Base-by-base conservation (phyloP, 2,329 filamentous ascomycete genomes). In the Exophiala aquamarina region DNA sequence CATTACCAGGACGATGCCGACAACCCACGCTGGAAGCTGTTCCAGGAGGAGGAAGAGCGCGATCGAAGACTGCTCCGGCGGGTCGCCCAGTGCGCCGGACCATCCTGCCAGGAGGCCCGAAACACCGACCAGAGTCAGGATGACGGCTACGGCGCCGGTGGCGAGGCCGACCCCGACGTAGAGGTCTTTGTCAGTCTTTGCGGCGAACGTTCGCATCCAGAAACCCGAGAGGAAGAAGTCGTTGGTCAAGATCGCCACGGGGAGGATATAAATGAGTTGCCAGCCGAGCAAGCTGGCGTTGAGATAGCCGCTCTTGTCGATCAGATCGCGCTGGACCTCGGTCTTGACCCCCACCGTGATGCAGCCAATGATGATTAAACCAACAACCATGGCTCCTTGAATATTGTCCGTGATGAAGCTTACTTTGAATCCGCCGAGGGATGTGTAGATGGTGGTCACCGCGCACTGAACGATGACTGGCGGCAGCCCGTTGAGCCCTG, bases 201-300 rank as follows among this genome's bases (percentile, higher is more conserved):
- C 86, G 14, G 87, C 85, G 61, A 93, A 93, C 4, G 87, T 87
- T 41, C 88, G 84, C 66, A 92, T 79, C 88, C 88, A 93, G 68
- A 89, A 90, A 56, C 82, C 85, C 23, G 86, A 89, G 34, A 93
- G 74, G 72, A 93, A 93, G 74, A 93, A 91, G 72, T 91, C 84
- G 70, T 92, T 93, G 49, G 87, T 91, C 46, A 91, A 63, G 55
- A 93, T 79, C 35, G 88, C 88, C 4, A 93, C 78, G 0, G 89
- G 87, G 1, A 93, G 76, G 56, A 93, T 92, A 70, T 92, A 93
- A 28, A 93, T 72, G 11, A 93, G 78, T 67, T 93, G 88, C 87
- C 89, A 93, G 45, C 89, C 89, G 1, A 93, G 75, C 2, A 89
- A 75, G 47, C 71, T 86, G 4, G 83, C 59, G 35, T 89, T 73